phyloP scores from a whole-genome alignment of 2,329 filamentous ascomycete genomes.

The Monilinia fructicola region DNA sequence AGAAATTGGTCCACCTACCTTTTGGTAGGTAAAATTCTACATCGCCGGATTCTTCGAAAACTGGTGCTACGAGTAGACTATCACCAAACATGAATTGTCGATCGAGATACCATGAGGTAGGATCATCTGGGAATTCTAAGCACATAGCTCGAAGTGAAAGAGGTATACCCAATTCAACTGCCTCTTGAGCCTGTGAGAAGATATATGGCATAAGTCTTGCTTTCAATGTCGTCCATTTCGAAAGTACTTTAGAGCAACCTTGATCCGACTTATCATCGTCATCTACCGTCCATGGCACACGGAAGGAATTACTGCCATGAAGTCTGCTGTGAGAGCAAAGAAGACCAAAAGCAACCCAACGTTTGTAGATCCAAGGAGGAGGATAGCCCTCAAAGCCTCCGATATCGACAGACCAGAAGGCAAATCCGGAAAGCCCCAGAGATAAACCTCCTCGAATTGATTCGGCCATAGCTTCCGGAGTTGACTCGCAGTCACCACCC shows the following conservation, averaged over 20 bases:
- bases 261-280: conserved; percentile 50
- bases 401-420: conserved; percentile 63
- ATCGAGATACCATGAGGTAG: conserved; percentile 57
- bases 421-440: conserved; percentile 56
- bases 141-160: conserved; percentile 57
- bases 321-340: conserved; percentile 60
- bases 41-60: conserved; percentile 56
- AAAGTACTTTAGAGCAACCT: conserved; percentile 52
- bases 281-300: conserved; percentile 64
- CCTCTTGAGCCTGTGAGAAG: conserved; percentile 51
- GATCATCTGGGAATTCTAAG: conserved; percentile 60
- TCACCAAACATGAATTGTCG: conserved; percentile 62
- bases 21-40: conserved; percentile 57
- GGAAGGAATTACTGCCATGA: conserved; percentile 59
- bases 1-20: conserved; percentile 52
- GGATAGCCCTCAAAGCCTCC: conserved; percentile 62
- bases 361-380: conserved; percentile 59
- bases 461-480: conserved; percentile 62
- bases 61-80: conserved; percentile 56
- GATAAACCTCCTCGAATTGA: conserved; percentile 58
- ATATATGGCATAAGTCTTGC: conserved; percentile 59
- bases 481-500: conserved; percentile 64
- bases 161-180: conserved; percentile 51
- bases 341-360: conserved; percentile 63
- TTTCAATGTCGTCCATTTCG: conserved; percentile 48